Conservation (phyloP, 768 basidiomycete species). For the Phaeolepiota aurea region DNA sequence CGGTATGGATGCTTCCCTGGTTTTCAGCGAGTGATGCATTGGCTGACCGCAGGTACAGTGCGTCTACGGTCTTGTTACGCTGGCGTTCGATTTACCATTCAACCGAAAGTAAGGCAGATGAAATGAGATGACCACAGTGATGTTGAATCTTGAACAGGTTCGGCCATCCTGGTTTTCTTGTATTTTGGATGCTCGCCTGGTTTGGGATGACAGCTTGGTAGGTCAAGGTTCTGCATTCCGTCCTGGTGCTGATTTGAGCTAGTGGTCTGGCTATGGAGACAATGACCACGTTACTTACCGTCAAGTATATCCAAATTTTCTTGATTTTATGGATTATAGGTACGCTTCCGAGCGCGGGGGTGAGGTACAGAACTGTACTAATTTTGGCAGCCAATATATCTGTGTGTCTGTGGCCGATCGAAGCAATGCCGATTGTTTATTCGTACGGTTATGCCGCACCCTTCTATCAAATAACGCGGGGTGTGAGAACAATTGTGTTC, state of each 20-base stretch:
- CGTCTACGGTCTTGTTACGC: neutral
- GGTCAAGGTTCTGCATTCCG: neutral
- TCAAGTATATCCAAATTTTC: conserved; percentile 52
- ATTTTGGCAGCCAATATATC: conserved; percentile 45
- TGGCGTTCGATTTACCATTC: neutral
- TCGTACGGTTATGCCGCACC: conserved; percentile 64
- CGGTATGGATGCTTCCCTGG: neutral
- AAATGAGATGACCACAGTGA: no score
- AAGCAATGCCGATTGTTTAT: conserved; percentile 47
- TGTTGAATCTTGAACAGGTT: no score
- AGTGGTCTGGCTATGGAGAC: conserved; percentile 61
- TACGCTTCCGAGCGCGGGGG: conserved; percentile 13
- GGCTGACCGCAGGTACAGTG: neutral
- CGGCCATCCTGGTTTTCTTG: neutral
- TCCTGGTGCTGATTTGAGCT: neutral
- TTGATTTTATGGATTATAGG: conserved; percentile 65
- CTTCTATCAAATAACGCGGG: conserved; percentile 62
- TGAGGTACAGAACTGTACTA: neutral
- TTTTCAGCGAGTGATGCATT: neutral
- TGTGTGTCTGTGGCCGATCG: conserved; percentile 50
- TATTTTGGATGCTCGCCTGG: conserved; percentile 1
- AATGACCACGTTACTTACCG: conserved; percentile 50
- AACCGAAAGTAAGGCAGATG: neutral
- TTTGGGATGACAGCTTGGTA: conserved; percentile 2
- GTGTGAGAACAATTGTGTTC: conserved; percentile 58